phyloP scores from a whole-genome alignment of 177 flowering plant species.

The Vitis hybrid region DNA sequence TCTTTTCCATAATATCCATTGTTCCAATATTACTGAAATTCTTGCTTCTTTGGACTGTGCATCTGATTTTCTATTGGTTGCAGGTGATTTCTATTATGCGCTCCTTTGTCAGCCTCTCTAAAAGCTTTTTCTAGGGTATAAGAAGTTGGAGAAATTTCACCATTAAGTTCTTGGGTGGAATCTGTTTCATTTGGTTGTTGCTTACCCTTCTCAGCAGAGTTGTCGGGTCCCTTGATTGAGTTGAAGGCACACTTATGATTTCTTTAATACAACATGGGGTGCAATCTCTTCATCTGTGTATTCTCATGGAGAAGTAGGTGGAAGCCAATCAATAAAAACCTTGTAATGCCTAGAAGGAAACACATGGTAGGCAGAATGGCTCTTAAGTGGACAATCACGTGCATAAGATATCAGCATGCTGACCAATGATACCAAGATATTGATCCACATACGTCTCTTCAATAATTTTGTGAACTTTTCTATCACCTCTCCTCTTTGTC shows the following conservation, averaged over 20 bases:
- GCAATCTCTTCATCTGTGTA: constrained; percentile 82
- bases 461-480: neutral
- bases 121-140: too few species aligned
- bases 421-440: constrained; percentile 66
- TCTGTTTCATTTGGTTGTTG: too few species aligned
- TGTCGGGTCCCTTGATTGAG: constrained; percentile 51
- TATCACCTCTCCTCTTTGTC: too few species aligned
- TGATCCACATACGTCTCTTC: constrained; percentile 81
- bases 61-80: too few species aligned
- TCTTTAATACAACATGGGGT: constrained; percentile 72
- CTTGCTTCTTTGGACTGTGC: too few species aligned
- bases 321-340: constrained; percentile 65
- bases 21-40: too few species aligned
- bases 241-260: constrained; percentile 55
- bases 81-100: too few species aligned
- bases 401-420: constrained; percentile 66
- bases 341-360: constrained; percentile 69
- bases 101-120: too few species aligned
- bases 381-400: constrained; percentile 68
- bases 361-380: constrained; percentile 61
- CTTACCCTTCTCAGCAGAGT: constrained; percentile 12
- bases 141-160: too few species aligned
- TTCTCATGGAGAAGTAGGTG: constrained; percentile 69
- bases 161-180: too few species aligned
- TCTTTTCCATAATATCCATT: too few species aligned